These are phyloP conservation scores for Coemansia sp. DNA, from an alignment of 192 early-diverging fungal species.

Conservation along the genomic window DNA sequence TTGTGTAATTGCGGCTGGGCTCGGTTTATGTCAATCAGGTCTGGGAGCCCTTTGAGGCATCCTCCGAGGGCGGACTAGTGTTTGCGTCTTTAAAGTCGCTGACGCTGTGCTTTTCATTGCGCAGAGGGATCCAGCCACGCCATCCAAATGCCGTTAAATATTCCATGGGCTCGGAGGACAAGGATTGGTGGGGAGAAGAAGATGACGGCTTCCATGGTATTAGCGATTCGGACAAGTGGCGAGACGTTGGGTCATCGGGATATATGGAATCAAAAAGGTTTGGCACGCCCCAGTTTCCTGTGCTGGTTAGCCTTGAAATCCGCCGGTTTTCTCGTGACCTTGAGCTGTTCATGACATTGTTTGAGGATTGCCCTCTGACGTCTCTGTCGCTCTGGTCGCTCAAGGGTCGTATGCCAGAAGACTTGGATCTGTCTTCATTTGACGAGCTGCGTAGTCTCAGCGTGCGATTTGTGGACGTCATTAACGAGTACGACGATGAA, in stretches of 20 bases:
- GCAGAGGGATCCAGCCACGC: background rate
- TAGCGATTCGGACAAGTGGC: background rate
- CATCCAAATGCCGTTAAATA: background rate
- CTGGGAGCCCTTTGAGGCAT: constrained; percentile 6
- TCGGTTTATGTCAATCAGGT: background rate
- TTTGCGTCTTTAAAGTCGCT: constrained; percentile 10
- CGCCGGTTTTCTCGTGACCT: constrained; percentile 9
- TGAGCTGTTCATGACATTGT: background rate
- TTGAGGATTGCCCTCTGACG: constrained; percentile 4
- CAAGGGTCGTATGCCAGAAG: background rate
- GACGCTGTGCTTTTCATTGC: background rate
- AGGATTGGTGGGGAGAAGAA: background rate
- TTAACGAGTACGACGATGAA: background rate
- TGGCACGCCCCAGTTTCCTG: constrained; percentile 14
- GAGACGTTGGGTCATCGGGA: background rate
- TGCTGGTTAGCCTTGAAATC: constrained; percentile 6
- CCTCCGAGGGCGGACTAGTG: background rate
- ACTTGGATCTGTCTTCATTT: constrained; percentile 3
- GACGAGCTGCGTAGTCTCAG: background rate
- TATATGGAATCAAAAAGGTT: background rate
- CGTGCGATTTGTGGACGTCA: background rate
- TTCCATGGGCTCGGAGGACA: background rate
- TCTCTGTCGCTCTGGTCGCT: constrained; percentile 12
- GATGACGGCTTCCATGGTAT: background rate
- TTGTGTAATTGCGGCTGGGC: constrained; percentile 10